Conservation (phyloP, 2,329 filamentous ascomycete genomes). For the Helicocarpus griseus region DNA sequence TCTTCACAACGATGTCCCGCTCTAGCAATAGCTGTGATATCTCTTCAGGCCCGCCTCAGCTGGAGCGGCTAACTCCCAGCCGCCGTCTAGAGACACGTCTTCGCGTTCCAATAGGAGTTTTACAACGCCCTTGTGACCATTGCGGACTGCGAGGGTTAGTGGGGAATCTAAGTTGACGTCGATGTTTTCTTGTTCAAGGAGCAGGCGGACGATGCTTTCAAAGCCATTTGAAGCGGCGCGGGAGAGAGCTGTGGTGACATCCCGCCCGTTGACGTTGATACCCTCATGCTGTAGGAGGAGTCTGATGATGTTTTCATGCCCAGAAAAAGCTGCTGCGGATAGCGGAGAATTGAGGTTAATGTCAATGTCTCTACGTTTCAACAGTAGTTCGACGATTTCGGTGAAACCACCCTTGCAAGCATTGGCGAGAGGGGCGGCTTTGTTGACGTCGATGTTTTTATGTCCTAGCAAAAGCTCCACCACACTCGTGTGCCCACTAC, state of each 20-base stretch:
- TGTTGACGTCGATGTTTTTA: not conserved
- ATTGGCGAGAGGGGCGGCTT: slow-evolving; percentile 8
- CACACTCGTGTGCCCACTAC: not conserved
- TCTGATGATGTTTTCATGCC: not conserved
- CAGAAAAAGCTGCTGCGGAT: not conserved
- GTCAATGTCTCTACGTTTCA: not conserved
- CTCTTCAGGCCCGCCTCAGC: too few relatives aligned
- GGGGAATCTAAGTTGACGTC: not conserved
- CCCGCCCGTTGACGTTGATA: not conserved
- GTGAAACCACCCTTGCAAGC: not conserved
- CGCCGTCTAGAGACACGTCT: not conserved
- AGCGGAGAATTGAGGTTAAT: slow-evolving; percentile 4
- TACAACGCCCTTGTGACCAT: not conserved
- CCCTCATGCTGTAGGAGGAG: not conserved
- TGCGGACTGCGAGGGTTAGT: not conserved
- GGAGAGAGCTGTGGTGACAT: not conserved
- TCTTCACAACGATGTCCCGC: too few relatives aligned
- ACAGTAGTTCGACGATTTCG: not conserved
- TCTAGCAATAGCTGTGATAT: too few relatives aligned
- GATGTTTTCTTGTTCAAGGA: not conserved
- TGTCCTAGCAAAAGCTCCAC: slow-evolving; percentile 2
- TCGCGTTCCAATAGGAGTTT: not conserved
- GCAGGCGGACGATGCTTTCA: not conserved
- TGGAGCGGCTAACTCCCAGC: too few relatives aligned
- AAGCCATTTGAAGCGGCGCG: not conserved